Conservation (phyloP, 805 yeast species). For the Candida sakaeoensis region DNA sequence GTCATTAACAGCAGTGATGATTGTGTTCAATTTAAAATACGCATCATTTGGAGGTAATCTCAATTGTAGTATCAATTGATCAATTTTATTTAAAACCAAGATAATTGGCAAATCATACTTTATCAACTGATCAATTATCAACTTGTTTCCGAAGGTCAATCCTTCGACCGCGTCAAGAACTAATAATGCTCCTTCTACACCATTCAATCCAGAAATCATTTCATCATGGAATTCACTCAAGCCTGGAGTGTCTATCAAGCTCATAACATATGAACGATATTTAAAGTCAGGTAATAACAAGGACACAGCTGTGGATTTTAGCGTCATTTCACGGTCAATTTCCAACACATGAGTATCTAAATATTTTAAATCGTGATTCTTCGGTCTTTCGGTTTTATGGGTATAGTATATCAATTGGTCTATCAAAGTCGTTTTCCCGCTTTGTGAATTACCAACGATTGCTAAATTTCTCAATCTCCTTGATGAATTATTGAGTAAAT, state of each 20-base stretch:
- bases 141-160: constrained; percentile 50
- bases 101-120: constrained; percentile 48
- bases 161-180: constrained; percentile 90
- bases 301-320: constrained; percentile 60
- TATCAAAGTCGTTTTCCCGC: constrained; percentile 80
- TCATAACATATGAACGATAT: constrained; percentile 52
- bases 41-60: constrained; percentile 72
- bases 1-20: constrained; percentile 62
- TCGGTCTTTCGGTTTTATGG: constrained; percentile 42
- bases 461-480: constrained; percentile 71
- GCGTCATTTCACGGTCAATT: constrained; percentile 62
- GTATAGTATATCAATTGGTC: constrained; percentile 68
- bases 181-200: constrained; percentile 63
- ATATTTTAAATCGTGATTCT: constrained; percentile 52
- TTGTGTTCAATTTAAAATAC: constrained; percentile 59
- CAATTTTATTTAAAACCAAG: constrained; percentile 76
- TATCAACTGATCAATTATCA: constrained; percentile 51
- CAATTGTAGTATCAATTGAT: constrained; percentile 77
- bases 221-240: constrained; percentile 85
- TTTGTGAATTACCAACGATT: constrained; percentile 72
- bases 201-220: constrained; percentile 49
- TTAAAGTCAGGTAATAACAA: constrained; percentile 51
- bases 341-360: constrained; percentile 74
- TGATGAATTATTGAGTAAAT: constrained; percentile 46
- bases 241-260: constrained; percentile 87